phyloP scores from a whole-genome alignment of 805 yeast species.

The Nakazawaea populi region DNA sequence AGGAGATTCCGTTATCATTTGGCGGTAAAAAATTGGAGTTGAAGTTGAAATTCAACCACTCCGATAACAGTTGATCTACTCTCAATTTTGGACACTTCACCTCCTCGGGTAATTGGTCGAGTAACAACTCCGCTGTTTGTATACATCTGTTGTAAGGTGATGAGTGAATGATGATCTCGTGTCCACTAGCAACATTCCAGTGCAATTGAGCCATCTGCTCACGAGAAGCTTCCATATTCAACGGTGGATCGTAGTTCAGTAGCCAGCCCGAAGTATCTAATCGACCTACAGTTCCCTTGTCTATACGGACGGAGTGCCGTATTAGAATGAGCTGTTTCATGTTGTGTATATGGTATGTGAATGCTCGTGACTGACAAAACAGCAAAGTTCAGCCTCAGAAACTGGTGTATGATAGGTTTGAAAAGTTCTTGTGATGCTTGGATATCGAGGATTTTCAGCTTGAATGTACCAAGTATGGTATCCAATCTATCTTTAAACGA shows the following conservation, averaged over 20 bases:
- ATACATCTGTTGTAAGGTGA: conserved; percentile 40
- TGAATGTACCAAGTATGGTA: no score
- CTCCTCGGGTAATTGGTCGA: conserved; percentile 7
- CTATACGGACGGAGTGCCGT: conserved; percentile 10
- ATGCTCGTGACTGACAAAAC: no score
- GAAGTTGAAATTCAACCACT: conserved; percentile 37
- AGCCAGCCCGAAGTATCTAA: conserved; percentile 24
- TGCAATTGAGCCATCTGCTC: conserved; percentile 19
- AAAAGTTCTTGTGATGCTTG: no score
- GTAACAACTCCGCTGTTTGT: conserved; percentile 30
- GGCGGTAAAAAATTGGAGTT: conserved; percentile 35
- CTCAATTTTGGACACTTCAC: conserved; percentile 20
- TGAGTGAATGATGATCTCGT: conserved; percentile 26
- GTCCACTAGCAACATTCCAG: conserved; percentile 11
- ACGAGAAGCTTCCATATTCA: conserved; percentile 18
- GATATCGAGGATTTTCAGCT: no score
- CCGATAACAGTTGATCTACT: conserved; percentile 35
- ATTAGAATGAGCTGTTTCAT: conserved; percentile 6
- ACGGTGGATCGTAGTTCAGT: conserved; percentile 30
- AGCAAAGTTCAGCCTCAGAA: no score
- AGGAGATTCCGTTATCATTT: conserved; percentile 36
- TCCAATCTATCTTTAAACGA: no score
- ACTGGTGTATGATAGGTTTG: no score
- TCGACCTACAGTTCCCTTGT: background rate
- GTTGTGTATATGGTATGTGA: background rate